Percentiles rank a stretch among this genome's conserved stretches.
These are phyloP conservation scores for Diaporthe longicolla DNA, from an alignment of 2,329 filamentous ascomycete genomes.

Conservation along the genomic window DNA sequence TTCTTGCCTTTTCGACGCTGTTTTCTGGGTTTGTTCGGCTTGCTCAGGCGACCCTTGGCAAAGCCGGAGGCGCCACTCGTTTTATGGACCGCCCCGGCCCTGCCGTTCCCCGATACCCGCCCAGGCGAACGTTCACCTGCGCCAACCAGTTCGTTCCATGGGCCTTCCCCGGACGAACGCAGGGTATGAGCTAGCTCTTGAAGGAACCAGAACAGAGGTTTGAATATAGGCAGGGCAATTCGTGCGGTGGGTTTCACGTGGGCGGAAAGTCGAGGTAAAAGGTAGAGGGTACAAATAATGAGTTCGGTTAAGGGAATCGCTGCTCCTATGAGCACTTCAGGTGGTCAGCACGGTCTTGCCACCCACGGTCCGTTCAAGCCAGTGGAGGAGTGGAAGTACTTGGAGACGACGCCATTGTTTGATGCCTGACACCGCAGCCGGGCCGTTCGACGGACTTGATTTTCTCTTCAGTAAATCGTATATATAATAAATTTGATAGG, in stretches of 20 bases:
- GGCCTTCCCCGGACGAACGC: background rate
- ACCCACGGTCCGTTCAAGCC: too few relatives aligned
- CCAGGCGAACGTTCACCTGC: background rate
- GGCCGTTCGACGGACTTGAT: too few relatives aligned
- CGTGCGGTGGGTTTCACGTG: too few relatives aligned
- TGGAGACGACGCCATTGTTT: too few relatives aligned
- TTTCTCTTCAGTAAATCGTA: too few relatives aligned
- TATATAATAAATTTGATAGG: too few relatives aligned
- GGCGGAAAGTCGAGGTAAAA: background rate
- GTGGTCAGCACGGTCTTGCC: background rate
- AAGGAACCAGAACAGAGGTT: background rate
- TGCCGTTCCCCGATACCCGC: background rate
- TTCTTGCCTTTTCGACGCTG: background rate
- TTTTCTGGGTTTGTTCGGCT: background rate
- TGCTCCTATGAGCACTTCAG: background rate
- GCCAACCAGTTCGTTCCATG: background rate
- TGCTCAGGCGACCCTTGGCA: background rate
- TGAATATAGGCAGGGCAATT: background rate
- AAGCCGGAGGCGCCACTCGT: background rate
- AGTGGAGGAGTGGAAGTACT: too few relatives aligned
- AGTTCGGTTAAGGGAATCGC: background rate
- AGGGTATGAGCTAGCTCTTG: background rate
- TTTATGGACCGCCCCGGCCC: background rate
- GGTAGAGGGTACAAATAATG: background rate
- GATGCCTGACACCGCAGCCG: too few relatives aligned